Percentiles rank a stretch among this genome's conserved stretches.
Evolutionary conservation across 768 basidiomycete species (phyloP).

Genomic region (Leucocoprinus birnbaumii): DNA sequence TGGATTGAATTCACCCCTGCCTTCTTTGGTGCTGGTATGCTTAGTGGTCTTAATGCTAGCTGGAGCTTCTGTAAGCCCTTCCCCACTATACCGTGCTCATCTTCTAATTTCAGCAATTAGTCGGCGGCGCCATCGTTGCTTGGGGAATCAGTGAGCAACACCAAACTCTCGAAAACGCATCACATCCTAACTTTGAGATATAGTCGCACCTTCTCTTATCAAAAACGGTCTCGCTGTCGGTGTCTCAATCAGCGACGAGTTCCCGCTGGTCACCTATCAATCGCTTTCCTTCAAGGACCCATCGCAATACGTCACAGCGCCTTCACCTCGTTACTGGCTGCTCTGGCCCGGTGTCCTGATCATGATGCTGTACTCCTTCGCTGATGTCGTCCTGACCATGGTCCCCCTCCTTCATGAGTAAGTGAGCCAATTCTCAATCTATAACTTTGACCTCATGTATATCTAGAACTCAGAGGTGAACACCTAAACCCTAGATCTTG

Average conservation of each 20-base stretch:
- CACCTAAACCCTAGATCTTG: constrained; percentile 26
- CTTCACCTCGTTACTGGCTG: constrained; percentile 61
- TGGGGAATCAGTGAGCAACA: constrained; percentile 52
- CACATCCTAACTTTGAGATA: not conserved
- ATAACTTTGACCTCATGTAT: constrained; percentile 1
- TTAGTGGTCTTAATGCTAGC: constrained; percentile 53
- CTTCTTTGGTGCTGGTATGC: constrained; percentile 59
- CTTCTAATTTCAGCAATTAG: constrained; percentile 22
- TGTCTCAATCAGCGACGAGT: constrained; percentile 28
- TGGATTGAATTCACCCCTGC: constrained; percentile 52
- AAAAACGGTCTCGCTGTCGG: constrained; percentile 52
- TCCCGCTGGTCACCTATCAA: constrained; percentile 41
- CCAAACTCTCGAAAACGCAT: not conserved
- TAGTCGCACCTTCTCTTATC: constrained; percentile 51
- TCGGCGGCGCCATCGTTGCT: constrained; percentile 51
- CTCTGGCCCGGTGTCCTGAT: constrained; percentile 61
- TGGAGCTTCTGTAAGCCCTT: constrained; percentile 52
- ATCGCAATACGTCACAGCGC: constrained; percentile 32
- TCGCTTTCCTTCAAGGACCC: constrained; percentile 46
- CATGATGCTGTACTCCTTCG: constrained; percentile 60
- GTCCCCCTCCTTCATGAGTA: constrained; percentile 31
- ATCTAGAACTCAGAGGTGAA: constrained; percentile 17
- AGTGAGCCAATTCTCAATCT: constrained; percentile 3
- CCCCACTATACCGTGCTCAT: not conserved
- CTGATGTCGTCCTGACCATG: constrained; percentile 44